A percentile compares a stretch with the other conserved stretches of the same genome.
Conservation (phyloP, 768 basidiomycete species). For the Chlorophyllum brunneum region DNA sequence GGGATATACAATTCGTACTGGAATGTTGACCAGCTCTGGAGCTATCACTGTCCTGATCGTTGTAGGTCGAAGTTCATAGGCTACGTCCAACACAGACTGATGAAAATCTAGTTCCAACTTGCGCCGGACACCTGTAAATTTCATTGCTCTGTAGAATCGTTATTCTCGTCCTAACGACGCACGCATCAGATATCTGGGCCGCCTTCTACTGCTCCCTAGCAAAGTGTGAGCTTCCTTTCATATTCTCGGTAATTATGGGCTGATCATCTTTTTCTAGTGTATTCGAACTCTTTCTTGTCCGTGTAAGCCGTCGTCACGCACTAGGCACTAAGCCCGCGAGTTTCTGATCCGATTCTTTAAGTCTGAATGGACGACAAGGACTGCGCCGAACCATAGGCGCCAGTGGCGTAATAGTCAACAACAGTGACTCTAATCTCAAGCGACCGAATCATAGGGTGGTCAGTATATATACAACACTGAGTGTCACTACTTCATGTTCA, state of each 20-base stretch:
- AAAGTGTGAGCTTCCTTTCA: conserved; percentile 24
- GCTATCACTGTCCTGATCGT: conserved; percentile 18
- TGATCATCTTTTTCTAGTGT: conserved; percentile 16
- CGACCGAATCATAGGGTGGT: not conserved
- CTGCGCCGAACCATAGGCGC: conserved; percentile 15
- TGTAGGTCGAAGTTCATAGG: conserved; percentile 13
- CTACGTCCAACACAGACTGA: not conserved
- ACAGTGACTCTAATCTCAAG: not conserved
- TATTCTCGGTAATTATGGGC: not conserved
- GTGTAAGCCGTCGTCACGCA: conserved; percentile 16
- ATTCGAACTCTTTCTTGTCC: conserved; percentile 24
- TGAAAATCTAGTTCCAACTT: conserved; percentile 17
- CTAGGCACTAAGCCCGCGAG: not conserved
- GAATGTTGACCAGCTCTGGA: conserved; percentile 22
- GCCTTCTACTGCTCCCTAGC: conserved; percentile 28
- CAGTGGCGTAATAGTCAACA: not conserved
- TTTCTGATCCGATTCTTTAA: not conserved
- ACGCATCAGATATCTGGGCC: conserved; percentile 25
- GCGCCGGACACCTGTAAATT: conserved; percentile 21
- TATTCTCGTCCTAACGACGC: not conserved
- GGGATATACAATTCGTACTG: conserved; percentile 28
- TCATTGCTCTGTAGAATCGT: not conserved
- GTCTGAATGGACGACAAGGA: conserved; percentile 20
- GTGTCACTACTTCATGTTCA: too few species aligned
- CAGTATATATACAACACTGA: not conserved